Conservation (phyloP, 1,139 yeast genomes). For the Debaryomyces psychrophilus region DNA sequence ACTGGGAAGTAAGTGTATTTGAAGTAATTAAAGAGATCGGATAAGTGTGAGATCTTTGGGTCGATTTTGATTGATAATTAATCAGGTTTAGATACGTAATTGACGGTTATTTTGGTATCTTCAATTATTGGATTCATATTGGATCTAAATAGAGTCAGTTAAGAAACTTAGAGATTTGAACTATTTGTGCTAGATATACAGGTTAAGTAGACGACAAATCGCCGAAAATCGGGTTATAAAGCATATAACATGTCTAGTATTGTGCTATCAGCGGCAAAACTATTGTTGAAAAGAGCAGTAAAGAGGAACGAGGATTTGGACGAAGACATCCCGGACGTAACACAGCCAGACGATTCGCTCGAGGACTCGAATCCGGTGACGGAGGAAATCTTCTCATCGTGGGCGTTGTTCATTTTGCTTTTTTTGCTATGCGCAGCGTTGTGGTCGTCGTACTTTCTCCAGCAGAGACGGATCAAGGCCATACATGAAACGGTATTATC, state of each 20-base stretch:
- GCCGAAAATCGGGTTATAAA: neutral
- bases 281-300: constrained; percentile 34
- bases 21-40: too few relatives aligned
- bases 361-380: constrained; percentile 86
- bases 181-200: neutral
- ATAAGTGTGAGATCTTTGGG: neutral
- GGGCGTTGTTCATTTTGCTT: constrained; percentile 92
- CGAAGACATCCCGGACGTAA: constrained; percentile 51
- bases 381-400: constrained; percentile 92
- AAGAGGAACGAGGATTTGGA: constrained; percentile 31
- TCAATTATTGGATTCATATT: neutral
- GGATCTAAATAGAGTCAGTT: neutral
- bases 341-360: constrained; percentile 56
- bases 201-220: neutral
- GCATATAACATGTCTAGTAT: constrained; percentile 29
- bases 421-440: constrained; percentile 82
- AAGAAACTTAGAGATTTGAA: neutral
- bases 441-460: constrained; percentile 93
- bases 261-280: constrained; percentile 29
- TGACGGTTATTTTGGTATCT: neutral
- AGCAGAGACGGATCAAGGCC: constrained; percentile 88
- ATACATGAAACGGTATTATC: constrained; percentile 96
- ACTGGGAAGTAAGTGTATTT: neutral
- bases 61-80: neutral
- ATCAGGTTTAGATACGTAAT: neutral